These are phyloP conservation scores for Carex cristatella DNA, from an alignment of 176 grass and related monocot genomes.

Conservation along the genomic window DNA sequence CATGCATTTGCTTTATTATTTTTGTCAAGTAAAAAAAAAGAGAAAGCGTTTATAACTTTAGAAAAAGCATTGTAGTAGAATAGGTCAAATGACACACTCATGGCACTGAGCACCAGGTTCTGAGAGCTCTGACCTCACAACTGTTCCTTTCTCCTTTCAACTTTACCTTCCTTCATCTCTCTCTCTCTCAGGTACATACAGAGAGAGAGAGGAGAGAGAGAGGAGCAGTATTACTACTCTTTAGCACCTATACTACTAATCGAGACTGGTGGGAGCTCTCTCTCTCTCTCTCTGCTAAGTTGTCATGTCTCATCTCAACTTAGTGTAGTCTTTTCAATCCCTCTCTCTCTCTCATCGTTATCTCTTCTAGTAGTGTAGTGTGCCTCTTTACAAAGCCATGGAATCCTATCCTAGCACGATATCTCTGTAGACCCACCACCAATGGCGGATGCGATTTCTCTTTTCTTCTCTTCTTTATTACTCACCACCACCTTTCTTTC, in stretches of 20 bases:
- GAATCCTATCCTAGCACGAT: background rate
- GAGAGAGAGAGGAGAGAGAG: background rate
- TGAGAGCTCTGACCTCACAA: slow-evolving; percentile 15
- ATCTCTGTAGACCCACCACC: background rate
- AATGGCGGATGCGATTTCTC: background rate
- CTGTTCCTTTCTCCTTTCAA: background rate
- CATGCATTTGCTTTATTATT: background rate
- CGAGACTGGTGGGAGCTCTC: background rate
- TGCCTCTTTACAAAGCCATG: background rate
- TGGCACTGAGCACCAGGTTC: slow-evolving; percentile 26
- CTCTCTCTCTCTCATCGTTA: background rate
- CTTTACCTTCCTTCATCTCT: background rate
- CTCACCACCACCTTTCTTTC: background rate
- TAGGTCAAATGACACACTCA: slow-evolving; percentile 35
- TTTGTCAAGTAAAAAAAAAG: background rate
- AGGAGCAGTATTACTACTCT: background rate
- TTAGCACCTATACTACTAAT: slow-evolving; percentile 9
- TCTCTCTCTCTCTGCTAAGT: slow-evolving; percentile 14
- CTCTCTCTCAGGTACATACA: background rate
- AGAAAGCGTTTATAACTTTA: slow-evolving; percentile 16
- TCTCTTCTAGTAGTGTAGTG: background rate
- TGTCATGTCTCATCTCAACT: background rate
- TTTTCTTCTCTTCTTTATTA: background rate
- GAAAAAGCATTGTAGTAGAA: background rate
- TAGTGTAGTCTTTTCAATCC: slow-evolving; percentile 7